phyloP scores from a whole-genome alignment of 768 basidiomycete species.

The Suillus ampliporus region DNA sequence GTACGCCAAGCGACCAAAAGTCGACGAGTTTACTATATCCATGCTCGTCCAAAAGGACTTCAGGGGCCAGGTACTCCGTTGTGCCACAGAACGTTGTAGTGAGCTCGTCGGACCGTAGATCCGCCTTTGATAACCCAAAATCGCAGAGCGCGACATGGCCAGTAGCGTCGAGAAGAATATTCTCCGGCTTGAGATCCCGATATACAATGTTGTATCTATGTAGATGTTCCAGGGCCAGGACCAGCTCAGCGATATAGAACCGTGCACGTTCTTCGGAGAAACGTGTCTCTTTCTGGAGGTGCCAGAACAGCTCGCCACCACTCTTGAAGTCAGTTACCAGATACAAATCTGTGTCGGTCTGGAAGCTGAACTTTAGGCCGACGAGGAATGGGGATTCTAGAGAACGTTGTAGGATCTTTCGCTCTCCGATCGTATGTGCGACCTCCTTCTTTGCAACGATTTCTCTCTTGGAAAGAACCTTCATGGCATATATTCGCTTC shows the following conservation, averaged over 20 bases:
- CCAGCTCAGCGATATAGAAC: constrained; percentile 96
- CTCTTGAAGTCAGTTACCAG: constrained; percentile 99
- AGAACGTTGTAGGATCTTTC: constrained; percentile 95
- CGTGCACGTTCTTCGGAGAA: constrained; percentile 93
- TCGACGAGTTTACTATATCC: constrained; percentile 99
- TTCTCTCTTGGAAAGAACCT: constrained; percentile 97
- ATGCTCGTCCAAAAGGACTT: constrained; percentile 97
- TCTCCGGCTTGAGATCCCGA: constrained; percentile 97
- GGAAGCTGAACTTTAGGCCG: constrained; percentile 97
- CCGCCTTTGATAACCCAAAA: constrained; percentile 97
- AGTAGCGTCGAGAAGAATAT: constrained; percentile 97
- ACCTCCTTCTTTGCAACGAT: constrained; percentile 99
- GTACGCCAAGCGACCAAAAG: constrained; percentile 96
- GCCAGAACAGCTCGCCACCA: constrained; percentile 98
- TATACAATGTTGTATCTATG: constrained; percentile 98
- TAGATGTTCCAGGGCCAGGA: constrained; percentile 93
- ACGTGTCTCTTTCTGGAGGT: constrained; percentile 92
- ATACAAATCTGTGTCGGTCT: constrained; percentile 93
- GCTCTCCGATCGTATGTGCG: constrained; percentile 98
- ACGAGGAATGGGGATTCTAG: constrained; percentile 96
- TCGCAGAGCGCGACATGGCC: constrained; percentile 99
- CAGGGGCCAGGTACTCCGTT: constrained; percentile 97
- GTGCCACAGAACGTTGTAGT: constrained; percentile 99
- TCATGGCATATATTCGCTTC: constrained; percentile 99
- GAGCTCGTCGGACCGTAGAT: constrained; percentile 89